Evolutionary conservation across 2,329 filamentous ascomycete species (phyloP), one percentile per base, ranked within the genome.

Genomic region (Decorospora gaudefroyi): DNA sequence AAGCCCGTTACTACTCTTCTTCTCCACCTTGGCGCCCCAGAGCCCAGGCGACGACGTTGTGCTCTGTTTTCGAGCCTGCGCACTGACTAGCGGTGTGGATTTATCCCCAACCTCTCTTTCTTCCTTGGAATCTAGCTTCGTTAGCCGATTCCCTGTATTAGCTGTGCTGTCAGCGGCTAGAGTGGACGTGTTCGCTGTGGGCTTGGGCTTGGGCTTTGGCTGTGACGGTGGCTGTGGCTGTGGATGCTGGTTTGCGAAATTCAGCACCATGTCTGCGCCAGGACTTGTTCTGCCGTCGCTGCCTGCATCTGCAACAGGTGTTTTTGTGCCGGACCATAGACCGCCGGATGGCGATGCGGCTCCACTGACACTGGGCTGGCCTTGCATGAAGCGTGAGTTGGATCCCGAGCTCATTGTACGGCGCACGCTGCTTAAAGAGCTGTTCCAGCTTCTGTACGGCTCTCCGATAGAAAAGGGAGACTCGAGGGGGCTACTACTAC

Each of bases 391-490:
- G 17, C 44, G 49, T 30, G 63, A 64, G 16, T 57, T 62, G 2
- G 62, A 61, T 0, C 62, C 59, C 5, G 59, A 61, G 13, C 64
- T 67, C 18, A 69, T 67, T 5, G 69, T 68, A 10, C 72, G 66
- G 19, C 71, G 65, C 27, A 73, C 71, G 25, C 70, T 72, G 10
- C 69, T 70, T 11, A 74, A 55, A 3, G 70, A 65, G 45, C 67
- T 70, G 40, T 65, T 72, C 49, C 68, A 63, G 11, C 49, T 60
- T 15, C 52, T 56, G 15, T 59, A 58, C 2, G 68, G 57, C 12
- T 67, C 65, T 22, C 59, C 61, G 33, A 65, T 45, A 8, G 59
- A 52, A 34, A 67, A 62, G 0, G 61, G 59, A 7, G 63, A 59
- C 16, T 69, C 65, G 26, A 61, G 41, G 4, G 65, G 65, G 17